These are phyloP conservation scores for Mycosphaerella arachidis DNA, from an alignment of 2,329 filamentous ascomycete species.

Conservation along the genomic window DNA sequence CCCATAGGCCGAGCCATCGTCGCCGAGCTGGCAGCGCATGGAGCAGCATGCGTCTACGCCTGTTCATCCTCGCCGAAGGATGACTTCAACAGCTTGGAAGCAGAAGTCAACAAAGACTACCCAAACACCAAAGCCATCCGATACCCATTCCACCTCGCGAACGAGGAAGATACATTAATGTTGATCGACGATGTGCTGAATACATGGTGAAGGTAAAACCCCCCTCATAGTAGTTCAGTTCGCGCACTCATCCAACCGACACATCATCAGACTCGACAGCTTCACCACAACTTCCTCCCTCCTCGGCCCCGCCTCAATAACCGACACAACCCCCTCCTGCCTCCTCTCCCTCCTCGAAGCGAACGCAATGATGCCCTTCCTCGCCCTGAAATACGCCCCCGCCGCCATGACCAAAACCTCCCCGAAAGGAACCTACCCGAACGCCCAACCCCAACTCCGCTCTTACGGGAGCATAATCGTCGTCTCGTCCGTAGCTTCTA, in stretches of 20 bases:
- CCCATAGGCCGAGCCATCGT: conserved; percentile 59
- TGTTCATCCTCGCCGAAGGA: conserved; percentile 45
- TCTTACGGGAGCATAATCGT: conserved; percentile 61
- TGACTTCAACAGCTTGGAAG: conserved; percentile 41
- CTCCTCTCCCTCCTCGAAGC: conserved; percentile 57
- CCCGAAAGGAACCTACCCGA: conserved; percentile 52
- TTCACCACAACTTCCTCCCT: conserved; percentile 57
- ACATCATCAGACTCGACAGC: conserved; percentile 50
- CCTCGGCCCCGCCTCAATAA: conserved; percentile 55
- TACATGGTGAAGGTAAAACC: conserved; percentile 45
- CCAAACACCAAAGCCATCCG: conserved; percentile 59
- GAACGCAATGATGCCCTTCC: conserved; percentile 60
- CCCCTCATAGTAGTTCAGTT: not conserved
- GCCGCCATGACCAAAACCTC: conserved; percentile 60
- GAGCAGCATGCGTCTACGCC: conserved; percentile 60
- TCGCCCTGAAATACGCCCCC: conserved; percentile 60
- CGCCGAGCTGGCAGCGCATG: conserved; percentile 58
- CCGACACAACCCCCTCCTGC: conserved; percentile 53
- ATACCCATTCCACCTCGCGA: conserved; percentile 56
- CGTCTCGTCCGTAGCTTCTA: conserved; percentile 55
- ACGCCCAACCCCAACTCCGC: conserved; percentile 57
- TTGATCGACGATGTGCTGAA: conserved; percentile 62
- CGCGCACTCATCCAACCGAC: too few relatives aligned
- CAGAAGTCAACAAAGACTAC: conserved; percentile 40
- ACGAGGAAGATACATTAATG: conserved; percentile 56